These are phyloP conservation scores for Teunomyces panamensis DNA, from an alignment of 805 yeast genomes.

Conservation along the genomic window DNA sequence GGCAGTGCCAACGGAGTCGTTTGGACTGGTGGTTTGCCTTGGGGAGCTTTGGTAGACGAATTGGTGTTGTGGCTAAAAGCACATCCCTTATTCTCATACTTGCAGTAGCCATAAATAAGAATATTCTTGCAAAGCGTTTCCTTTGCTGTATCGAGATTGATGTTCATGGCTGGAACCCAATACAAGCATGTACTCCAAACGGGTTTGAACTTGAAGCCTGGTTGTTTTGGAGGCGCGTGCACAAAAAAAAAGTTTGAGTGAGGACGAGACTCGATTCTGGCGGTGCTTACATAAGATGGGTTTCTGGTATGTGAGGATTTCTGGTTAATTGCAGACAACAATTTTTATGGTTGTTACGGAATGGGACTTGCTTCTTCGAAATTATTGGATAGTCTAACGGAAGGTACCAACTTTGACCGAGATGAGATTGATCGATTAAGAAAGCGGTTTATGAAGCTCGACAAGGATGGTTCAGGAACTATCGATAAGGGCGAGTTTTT, in stretches of 20 bases:
- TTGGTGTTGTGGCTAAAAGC: constrained; percentile 64
- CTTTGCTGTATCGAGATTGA: constrained; percentile 58
- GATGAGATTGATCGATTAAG: constrained; percentile 91
- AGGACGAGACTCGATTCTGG: not conserved
- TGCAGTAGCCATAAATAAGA: constrained; percentile 83
- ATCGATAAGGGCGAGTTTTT: constrained; percentile 88
- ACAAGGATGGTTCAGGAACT: constrained; percentile 88
- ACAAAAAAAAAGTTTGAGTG: not conserved
- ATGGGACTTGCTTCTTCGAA: constrained; percentile 67
- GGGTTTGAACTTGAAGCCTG: not conserved
- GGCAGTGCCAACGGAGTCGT: constrained; percentile 36
- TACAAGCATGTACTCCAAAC: not conserved
- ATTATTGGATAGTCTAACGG: constrained; percentile 64
- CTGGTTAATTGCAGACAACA: too few relatives aligned
- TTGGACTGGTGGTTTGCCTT: constrained; percentile 54
- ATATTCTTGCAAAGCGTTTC: constrained; percentile 82
- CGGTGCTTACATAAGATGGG: too few relatives aligned
- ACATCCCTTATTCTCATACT: constrained; percentile 84
- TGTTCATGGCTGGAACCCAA: constrained; percentile 18
- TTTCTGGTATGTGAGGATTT: too few relatives aligned
- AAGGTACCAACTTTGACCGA: constrained; percentile 81
- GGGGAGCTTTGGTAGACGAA: constrained; percentile 13
- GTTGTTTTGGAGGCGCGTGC: not conserved
- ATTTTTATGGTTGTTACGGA: not conserved
- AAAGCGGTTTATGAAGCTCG: constrained; percentile 92